Percentiles rank a stretch among this genome's conserved stretches.
Evolutionary conservation across 208 protist genomes (phyloP).

Genomic region (Crithidia sp.): DNA sequence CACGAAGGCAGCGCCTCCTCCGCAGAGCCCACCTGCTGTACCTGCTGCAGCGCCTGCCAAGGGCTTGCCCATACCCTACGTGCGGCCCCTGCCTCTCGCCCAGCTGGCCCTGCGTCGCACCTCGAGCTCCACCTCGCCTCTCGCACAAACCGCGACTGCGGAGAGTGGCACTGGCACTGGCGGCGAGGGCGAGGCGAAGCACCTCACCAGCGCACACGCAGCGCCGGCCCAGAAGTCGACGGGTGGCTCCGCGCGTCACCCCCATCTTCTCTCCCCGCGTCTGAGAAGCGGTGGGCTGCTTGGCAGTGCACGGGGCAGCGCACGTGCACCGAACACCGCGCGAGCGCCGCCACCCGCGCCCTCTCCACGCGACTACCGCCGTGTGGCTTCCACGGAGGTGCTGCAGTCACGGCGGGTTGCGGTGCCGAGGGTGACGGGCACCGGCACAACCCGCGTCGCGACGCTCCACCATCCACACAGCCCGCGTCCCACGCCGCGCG

Average conservation of each 20-base stretch:
- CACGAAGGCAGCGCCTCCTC: background rate
- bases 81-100: slow-evolving; percentile 26
- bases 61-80: slow-evolving; percentile 3
- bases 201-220: background rate
- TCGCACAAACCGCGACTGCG: background rate
- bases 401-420: background rate
- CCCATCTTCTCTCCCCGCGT: background rate
- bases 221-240: background rate
- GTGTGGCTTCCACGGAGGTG: slow-evolving; percentile 5
- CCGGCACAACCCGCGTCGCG: too few species aligned
- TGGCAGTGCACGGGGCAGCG: background rate
- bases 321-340: slow-evolving; percentile 8
- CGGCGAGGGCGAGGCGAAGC: background rate
- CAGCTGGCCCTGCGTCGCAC: background rate
- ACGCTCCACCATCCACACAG: too few species aligned
- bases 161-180: background rate
- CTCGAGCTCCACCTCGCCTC: slow-evolving; percentile 2
- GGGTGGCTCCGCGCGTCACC: background rate
- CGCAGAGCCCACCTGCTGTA: background rate
- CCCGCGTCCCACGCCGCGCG: too few species aligned
- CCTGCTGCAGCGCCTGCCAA: background rate
- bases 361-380: slow-evolving; percentile 13
- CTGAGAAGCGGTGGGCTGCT: background rate
- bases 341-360: slow-evolving; percentile 2
- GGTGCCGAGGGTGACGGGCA: background rate